Percentiles rank a stretch among this genome's conserved stretches.
Evolutionary conservation across 164 flowering plant genomes (phyloP).

Genomic region (Brasenia schreberi): DNA sequence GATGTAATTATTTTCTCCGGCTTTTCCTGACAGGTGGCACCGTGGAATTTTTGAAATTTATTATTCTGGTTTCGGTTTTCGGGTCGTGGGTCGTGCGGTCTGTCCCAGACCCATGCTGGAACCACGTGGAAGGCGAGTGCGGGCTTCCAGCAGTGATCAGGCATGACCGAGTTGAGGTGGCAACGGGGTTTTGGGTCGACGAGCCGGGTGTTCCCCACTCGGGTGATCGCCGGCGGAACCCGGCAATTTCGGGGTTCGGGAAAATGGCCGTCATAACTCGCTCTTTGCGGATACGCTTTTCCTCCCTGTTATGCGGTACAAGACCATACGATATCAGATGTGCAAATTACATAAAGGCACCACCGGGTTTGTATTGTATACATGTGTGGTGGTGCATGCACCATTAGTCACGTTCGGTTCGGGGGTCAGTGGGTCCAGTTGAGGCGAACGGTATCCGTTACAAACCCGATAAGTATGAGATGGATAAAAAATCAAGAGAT

Average conservation of each 20-base stretch:
- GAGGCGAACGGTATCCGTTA: no score
- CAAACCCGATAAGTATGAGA: no score
- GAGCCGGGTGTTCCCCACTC: neutral
- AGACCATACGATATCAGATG: neutral
- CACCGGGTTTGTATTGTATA: neutral
- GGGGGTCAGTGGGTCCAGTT: no score
- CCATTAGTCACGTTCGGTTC: neutral
- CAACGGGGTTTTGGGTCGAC: neutral
- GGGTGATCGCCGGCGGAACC: neutral
- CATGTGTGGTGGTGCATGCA: neutral
- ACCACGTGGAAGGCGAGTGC: neutral
- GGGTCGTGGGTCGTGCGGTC: neutral
- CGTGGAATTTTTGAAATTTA: neutral
- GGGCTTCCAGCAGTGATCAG: neutral
- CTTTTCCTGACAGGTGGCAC: neutral
- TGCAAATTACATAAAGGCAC: neutral
- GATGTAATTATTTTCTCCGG: neutral
- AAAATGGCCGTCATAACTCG: neutral
- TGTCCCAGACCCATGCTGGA: neutral
- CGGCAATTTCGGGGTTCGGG: neutral
- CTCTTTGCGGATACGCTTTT: neutral
- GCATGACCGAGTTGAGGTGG: neutral
- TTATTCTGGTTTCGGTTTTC: neutral
- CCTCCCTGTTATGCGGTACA: neutral
- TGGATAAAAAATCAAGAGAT: no score